These are phyloP conservation scores for Berberis thunbergii DNA, from an alignment of 164 flowering plant genomes.

Conservation along the genomic window DNA sequence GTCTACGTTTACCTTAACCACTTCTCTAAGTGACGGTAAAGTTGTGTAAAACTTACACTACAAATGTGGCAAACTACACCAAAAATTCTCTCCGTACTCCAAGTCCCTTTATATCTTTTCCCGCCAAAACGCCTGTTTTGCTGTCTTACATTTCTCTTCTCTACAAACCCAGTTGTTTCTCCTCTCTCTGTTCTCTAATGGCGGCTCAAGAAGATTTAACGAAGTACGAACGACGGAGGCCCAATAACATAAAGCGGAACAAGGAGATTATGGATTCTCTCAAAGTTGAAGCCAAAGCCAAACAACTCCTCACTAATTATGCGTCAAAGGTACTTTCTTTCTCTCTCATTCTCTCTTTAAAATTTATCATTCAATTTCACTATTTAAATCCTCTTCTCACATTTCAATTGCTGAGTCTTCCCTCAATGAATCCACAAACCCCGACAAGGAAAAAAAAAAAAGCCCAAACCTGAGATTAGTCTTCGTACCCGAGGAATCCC, in stretches of 20 bases:
- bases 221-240: too few relatives aligned
- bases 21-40: too few relatives aligned
- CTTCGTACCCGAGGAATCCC: slow-evolving; percentile 55
- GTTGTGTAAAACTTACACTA: too few relatives aligned
- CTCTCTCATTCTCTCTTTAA: slow-evolving; percentile 1
- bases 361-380: not conserved
- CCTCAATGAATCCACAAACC: slow-evolving; percentile 35
- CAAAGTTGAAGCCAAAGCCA: slow-evolving; percentile 34
- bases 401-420: slow-evolving; percentile 21
- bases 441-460: slow-evolving; percentile 30
- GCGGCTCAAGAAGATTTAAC: too few relatives aligned
- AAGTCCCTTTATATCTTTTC: too few relatives aligned
- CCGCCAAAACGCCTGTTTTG: too few relatives aligned
- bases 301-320: slow-evolving; percentile 32
- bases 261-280: slow-evolving; percentile 56
- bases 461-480: slow-evolving; percentile 30
- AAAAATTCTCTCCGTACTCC: too few relatives aligned
- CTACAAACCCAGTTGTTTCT: too few relatives aligned
- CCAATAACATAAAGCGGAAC: slow-evolving; percentile 20
- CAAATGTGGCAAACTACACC: too few relatives aligned
- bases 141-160: too few relatives aligned
- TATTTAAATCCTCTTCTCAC: not conserved
- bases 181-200: too few relatives aligned
- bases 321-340: slow-evolving; percentile 30
- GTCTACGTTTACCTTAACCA: too few relatives aligned